Conservation (phyloP, 2,329 filamentous ascomycete genomes). For the Lecanosticta acicola region DNA sequence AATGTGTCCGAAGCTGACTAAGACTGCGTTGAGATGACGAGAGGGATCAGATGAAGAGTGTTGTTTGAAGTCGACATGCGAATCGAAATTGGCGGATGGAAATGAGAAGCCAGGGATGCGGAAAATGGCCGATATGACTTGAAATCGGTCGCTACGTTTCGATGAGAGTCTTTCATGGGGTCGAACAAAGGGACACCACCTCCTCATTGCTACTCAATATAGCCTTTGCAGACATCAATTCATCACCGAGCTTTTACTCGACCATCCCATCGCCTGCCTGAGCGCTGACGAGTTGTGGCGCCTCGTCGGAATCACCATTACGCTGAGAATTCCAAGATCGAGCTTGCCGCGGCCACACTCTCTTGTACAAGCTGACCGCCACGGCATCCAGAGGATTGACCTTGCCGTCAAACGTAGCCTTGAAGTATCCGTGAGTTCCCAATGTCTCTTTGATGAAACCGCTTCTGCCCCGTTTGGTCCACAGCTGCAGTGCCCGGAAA, state of each 20-base stretch:
- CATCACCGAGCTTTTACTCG: neutral
- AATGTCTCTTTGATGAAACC: constrained; percentile 92
- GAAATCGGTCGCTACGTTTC: no score
- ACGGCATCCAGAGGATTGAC: constrained; percentile 95
- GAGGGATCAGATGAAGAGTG: no score
- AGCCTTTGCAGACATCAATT: no score
- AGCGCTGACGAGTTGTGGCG: constrained; percentile 16
- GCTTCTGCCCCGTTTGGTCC: constrained; percentile 82
- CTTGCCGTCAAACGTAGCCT: constrained; percentile 92
- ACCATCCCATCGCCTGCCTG: constrained; percentile 4
- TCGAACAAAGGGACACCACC: no score
- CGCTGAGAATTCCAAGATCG: constrained; percentile 12
- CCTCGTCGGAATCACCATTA: constrained; percentile 9
- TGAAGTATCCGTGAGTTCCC: constrained; percentile 99
- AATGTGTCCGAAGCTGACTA: no score
- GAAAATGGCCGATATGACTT: no score
- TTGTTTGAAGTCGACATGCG: no score
- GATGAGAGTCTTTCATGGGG: no score
- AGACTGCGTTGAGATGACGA: no score
- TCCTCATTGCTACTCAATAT: no score
- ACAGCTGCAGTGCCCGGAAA: constrained; percentile 95
- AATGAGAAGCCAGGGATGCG: no score
- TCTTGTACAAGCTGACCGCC: constrained; percentile 64
- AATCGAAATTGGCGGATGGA: no score
- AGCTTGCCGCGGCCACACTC: constrained; percentile 54